These are phyloP conservation scores for Puccinia triticina DNA, from an alignment of 1,284 basidiomycete species.

Conservation along the genomic window DNA sequence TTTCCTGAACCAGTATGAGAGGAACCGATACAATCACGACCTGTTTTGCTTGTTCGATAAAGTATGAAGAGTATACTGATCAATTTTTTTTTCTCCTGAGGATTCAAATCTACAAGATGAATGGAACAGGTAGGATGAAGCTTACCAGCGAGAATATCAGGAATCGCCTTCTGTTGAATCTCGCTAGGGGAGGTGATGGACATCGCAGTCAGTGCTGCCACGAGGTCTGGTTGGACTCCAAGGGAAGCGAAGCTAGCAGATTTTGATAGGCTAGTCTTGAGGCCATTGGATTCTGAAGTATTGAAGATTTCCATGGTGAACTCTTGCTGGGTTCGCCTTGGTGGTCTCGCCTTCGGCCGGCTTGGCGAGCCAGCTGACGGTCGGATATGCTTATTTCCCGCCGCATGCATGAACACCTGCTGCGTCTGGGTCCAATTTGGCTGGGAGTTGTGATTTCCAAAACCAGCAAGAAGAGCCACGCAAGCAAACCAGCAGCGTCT, in stretches of 20 bases:
- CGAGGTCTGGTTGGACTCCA: slow-evolving; percentile 74
- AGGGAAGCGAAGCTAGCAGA: slow-evolving; percentile 62
- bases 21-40: slow-evolving; percentile 90
- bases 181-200: slow-evolving; percentile 84
- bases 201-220: slow-evolving; percentile 74
- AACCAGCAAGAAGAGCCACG: too few species aligned
- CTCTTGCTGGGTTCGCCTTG: background rate
- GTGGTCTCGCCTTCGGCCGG: too few species aligned
- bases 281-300: background rate
- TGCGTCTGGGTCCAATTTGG: too few species aligned
- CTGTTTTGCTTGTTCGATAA: slow-evolving; percentile 62
- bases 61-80: background rate
- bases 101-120: slow-evolving; percentile 26
- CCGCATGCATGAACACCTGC: too few species aligned
- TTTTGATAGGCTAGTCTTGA: slow-evolving; percentile 2
- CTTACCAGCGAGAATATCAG: slow-evolving; percentile 75
- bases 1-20: slow-evolving; percentile 98
- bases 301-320: slow-evolving; percentile 14
- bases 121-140: slow-evolving; percentile 44
- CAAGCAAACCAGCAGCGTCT: too few species aligned
- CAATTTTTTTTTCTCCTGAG: slow-evolving; percentile 52
- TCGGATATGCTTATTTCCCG: too few species aligned
- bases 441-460: too few species aligned
- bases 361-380: too few species aligned
- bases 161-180: slow-evolving; percentile 87